Evolutionary conservation across 306 rosid genomes (phyloP).

Genomic region (Pyrus pyrifolia): DNA sequence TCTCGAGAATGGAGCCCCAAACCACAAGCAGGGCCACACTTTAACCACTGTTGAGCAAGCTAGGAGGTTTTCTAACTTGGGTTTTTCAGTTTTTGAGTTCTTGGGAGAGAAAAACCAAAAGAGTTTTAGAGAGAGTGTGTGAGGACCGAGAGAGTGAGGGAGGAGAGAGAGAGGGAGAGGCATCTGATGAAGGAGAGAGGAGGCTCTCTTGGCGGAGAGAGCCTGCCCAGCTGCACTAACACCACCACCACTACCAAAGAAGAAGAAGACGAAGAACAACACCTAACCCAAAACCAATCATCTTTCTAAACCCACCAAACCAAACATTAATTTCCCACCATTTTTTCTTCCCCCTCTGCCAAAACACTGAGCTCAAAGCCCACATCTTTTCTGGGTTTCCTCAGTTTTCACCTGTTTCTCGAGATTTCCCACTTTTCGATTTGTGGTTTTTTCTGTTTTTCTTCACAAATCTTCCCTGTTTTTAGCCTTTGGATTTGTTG

Average conservation of each 20-base stretch:
- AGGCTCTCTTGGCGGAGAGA: slow-evolving; percentile 96
- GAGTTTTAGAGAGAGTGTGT: not conserved
- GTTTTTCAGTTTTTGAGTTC: not conserved
- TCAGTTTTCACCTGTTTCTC: not conserved
- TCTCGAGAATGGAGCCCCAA: slow-evolving; percentile 61
- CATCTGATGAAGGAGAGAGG: slow-evolving; percentile 80
- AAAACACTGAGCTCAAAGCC: not conserved
- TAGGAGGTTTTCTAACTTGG: slow-evolving; percentile 7
- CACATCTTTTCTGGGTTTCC: not conserved
- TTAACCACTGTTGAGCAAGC: slow-evolving; percentile 6
- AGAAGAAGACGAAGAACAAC: slow-evolving; percentile 41
- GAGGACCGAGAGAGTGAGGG: not conserved
- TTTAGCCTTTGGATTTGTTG: not conserved
- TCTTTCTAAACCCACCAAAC: not conserved
- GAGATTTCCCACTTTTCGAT: not conserved
- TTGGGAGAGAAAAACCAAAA: not conserved
- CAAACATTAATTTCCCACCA: not conserved
- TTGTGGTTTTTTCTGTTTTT: not conserved
- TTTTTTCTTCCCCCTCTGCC: not conserved
- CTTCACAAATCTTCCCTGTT: not conserved
- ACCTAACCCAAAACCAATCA: not conserved
- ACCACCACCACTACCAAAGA: slow-evolving; percentile 13
- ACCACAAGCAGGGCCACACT: slow-evolving; percentile 11
- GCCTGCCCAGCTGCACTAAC: slow-evolving; percentile 46
- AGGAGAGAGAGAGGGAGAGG: not conserved